Conservation (phyloP, 306 rosid species). For the Rosa multiflora region DNA sequence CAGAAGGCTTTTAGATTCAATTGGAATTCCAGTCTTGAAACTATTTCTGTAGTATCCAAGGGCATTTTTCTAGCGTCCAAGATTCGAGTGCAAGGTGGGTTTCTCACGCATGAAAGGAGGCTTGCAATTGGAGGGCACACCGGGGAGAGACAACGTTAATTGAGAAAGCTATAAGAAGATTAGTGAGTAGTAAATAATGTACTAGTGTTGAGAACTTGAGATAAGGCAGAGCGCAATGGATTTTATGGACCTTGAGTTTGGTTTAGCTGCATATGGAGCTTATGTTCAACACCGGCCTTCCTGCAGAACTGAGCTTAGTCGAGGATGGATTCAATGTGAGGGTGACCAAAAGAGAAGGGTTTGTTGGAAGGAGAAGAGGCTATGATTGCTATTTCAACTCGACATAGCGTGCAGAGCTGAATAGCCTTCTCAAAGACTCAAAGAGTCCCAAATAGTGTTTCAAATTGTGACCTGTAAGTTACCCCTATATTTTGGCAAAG, state of each 20-base stretch:
- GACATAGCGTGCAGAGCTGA: too few relatives aligned
- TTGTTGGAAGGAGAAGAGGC: too few relatives aligned
- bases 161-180: not conserved
- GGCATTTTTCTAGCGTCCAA: not conserved
- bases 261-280: not conserved
- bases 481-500: too few relatives aligned
- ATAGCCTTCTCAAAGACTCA: too few relatives aligned
- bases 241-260: not conserved
- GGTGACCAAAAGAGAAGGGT: too few relatives aligned
- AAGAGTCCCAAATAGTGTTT: too few relatives aligned
- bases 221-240: not conserved
- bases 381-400: too few relatives aligned
- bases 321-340: too few relatives aligned
- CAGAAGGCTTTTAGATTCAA: not conserved
- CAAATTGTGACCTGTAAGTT: too few relatives aligned
- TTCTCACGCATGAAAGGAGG: not conserved
- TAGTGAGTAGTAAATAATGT: not conserved
- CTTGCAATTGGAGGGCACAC: not conserved
- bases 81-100: not conserved
- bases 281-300: too few relatives aligned
- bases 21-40: not conserved
- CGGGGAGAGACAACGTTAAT: not conserved
- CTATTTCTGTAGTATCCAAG: not conserved
- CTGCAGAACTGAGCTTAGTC: too few relatives aligned
- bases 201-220: too few relatives aligned